phyloP scores from a whole-genome alignment of 2,329 filamentous ascomycete species.

The Bimuria novae-zelandiae region DNA sequence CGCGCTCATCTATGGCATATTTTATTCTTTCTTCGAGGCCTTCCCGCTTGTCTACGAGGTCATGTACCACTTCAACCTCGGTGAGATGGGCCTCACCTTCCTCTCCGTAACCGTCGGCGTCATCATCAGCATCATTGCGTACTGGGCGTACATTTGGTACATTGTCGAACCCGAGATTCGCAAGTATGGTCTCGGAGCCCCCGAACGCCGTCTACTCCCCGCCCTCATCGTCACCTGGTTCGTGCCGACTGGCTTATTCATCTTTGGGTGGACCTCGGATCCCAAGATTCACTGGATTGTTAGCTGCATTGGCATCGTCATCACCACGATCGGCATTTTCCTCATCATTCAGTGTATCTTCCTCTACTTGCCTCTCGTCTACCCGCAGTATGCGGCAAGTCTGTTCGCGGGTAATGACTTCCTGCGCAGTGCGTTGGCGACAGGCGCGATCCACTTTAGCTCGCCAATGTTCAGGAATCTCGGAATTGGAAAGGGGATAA shows the following conservation, averaged over 20 bases:
- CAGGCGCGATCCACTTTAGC: constrained; percentile 63
- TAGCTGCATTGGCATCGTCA: constrained; percentile 57
- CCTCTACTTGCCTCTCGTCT: constrained; percentile 68
- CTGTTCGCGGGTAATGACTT: constrained; percentile 70
- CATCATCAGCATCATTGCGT: constrained; percentile 65
- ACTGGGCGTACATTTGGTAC: constrained; percentile 77
- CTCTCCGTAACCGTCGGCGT: constrained; percentile 80
- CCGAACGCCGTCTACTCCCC: constrained; percentile 74
- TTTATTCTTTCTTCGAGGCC: constrained; percentile 78
- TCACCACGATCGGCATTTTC: constrained; percentile 54
- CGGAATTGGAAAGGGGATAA: constrained; percentile 62
- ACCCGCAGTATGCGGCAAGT: constrained; percentile 52
- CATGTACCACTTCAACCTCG: constrained; percentile 76
- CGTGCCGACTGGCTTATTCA: constrained; percentile 67
- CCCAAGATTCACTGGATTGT: constrained; percentile 62
- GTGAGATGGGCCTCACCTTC: constrained; percentile 80
- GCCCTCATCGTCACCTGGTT: constrained; percentile 62
- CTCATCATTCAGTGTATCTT: constrained; percentile 56
- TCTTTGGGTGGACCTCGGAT: constrained; percentile 72
- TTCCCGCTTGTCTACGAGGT: constrained; percentile 69
- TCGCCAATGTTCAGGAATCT: constrained; percentile 64
- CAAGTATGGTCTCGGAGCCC: constrained; percentile 70
- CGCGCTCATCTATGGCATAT: constrained; percentile 74
- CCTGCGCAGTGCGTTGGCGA: constrained; percentile 60
- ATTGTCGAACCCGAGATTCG: constrained; percentile 64